Base-by-base conservation (phyloP, 306 rosid genomes). In the Adenanthera pavonina region DNA sequence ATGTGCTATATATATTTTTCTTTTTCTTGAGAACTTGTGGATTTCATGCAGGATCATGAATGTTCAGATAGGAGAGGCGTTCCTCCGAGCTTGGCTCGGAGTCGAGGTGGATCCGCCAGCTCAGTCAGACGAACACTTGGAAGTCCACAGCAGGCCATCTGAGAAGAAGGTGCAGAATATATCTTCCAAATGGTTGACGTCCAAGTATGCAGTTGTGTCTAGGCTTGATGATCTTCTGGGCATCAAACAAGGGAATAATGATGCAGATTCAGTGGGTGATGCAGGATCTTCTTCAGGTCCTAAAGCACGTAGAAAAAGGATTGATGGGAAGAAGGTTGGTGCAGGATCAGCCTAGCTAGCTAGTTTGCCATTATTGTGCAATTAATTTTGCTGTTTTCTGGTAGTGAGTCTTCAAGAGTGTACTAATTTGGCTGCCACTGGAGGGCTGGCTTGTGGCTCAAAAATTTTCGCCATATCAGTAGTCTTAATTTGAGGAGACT, bases 71-170 rank as follows among this genome's bases (percentile, higher is more conserved):
- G 98, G 97, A 66, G 98, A 95, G 87, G 80, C 95, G 61, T 95
- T 97, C 8, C 87, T 94, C 86, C 84, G 92, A 67, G 97, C 92
- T 36, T 95, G 97, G 98, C 94, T 95, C 69, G 97, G 98, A 17
- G 89, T 95, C 44, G 98, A 95, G 92, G 97, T 92, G 15, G 95
- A 95, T 83, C 97, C 97, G 19, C 78, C 92, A 76, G 92, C 87
- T 84, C 91, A 88, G n/a, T 90, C 98, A 8, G 97, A 92, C 76
- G 85, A 84, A 25, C 90, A 90, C 65, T 79, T 91, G 91, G 88
- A 88, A 87, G 95, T 80, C 13, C 92, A 95, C 89, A 92, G 70
- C 83, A 92, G 97, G 84, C 91, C 92, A 64, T 79, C 94, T 59
- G 90, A 25, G 30, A 25, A 91, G 83, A 86, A 79, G 77, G 81